phyloP scores from a whole-genome alignment of 1,284 basidiomycete species.

The Ceratorhiza oryzae-sativae region DNA sequence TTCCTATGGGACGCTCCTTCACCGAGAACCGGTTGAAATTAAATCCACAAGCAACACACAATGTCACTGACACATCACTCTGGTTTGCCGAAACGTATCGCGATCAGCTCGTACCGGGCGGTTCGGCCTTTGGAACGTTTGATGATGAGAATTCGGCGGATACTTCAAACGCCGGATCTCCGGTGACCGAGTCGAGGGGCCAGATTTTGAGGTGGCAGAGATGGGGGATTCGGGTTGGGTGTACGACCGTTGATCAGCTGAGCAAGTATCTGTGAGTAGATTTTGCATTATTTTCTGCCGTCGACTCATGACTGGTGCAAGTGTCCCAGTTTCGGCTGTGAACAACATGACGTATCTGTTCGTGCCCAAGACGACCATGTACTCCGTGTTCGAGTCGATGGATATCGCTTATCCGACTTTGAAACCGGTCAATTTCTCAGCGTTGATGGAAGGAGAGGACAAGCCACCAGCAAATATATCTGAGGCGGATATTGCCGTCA shows the following conservation, averaged over 20 bases:
- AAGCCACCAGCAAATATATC: slow-evolving; percentile 9
- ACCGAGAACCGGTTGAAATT: neutral
- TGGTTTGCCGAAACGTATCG: slow-evolving; percentile 32
- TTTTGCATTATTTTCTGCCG: neutral
- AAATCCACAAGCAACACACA: slow-evolving; percentile 9
- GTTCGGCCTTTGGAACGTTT: slow-evolving; percentile 24
- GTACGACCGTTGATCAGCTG: slow-evolving; percentile 2
- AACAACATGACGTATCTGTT: slow-evolving; percentile 35
- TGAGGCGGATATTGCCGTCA: slow-evolving; percentile 26
- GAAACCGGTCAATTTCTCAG: slow-evolving; percentile 14
- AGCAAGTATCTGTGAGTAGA: slow-evolving; percentile 24
- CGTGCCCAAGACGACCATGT: slow-evolving; percentile 30
- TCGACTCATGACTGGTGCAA: neutral
- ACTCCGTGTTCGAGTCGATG: slow-evolving; percentile 26
- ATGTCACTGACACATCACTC: slow-evolving; percentile 18
- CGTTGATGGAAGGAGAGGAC: slow-evolving; percentile 15
- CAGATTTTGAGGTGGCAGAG: slow-evolving; percentile 22
- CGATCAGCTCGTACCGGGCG: slow-evolving; percentile 21
- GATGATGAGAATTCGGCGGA: neutral
- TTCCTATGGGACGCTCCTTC: slow-evolving; percentile 20
- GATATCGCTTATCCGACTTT: slow-evolving; percentile 20
- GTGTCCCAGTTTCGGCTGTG: slow-evolving; percentile 8
- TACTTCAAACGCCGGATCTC: neutral
- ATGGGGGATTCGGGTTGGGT: slow-evolving; percentile 34
- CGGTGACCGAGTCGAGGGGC: slow-evolving; percentile 1